Evolutionary conservation across 768 basidiomycete species (phyloP).

Genomic region (Epithele typhae): DNA sequence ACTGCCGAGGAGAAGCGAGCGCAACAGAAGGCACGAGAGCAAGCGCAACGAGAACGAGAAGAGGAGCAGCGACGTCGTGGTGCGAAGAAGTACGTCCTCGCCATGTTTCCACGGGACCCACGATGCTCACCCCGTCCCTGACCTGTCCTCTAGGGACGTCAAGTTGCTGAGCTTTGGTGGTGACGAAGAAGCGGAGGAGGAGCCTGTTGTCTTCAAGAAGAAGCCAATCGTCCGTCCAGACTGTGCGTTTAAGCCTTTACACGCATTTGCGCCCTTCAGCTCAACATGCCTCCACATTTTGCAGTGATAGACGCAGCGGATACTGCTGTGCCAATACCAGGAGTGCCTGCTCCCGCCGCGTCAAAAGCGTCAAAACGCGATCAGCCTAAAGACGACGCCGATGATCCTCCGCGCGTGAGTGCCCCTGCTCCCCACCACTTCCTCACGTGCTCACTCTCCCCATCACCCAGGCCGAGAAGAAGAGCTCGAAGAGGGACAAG

Average conservation of each 20-base stretch:
- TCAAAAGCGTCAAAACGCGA: constrained; percentile 16
- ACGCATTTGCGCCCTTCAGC: too few species aligned
- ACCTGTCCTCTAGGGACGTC: constrained; percentile 77
- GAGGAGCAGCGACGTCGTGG: constrained; percentile 66
- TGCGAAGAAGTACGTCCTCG: constrained; percentile 75
- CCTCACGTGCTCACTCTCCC: background rate
- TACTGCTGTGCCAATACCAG: constrained; percentile 14
- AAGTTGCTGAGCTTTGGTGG: constrained; percentile 85
- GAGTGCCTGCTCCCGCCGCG: constrained; percentile 1
- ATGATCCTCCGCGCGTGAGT: background rate
- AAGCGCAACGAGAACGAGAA: constrained; percentile 73
- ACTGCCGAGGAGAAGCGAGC: constrained; percentile 88
- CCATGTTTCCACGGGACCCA: background rate
- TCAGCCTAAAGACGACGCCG: constrained; percentile 6
- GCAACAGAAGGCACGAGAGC: constrained; percentile 78
- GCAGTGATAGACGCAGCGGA: constrained; percentile 35
- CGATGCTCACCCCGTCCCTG: too few species aligned
- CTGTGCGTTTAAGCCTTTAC: constrained; percentile 43
- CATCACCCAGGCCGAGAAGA: constrained; percentile 21
- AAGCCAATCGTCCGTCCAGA: constrained; percentile 83
- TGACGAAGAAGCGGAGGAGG: constrained; percentile 62
- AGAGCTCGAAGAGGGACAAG: constrained; percentile 32
- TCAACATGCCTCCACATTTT: too few species aligned
- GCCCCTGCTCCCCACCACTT: background rate
- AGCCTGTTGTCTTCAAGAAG: constrained; percentile 57